Percentiles rank a stretch among this genome's conserved stretches.
These are phyloP conservation scores for Cicer arietinum DNA, from an alignment of 306 rosid genomes.

Conservation along the genomic window DNA sequence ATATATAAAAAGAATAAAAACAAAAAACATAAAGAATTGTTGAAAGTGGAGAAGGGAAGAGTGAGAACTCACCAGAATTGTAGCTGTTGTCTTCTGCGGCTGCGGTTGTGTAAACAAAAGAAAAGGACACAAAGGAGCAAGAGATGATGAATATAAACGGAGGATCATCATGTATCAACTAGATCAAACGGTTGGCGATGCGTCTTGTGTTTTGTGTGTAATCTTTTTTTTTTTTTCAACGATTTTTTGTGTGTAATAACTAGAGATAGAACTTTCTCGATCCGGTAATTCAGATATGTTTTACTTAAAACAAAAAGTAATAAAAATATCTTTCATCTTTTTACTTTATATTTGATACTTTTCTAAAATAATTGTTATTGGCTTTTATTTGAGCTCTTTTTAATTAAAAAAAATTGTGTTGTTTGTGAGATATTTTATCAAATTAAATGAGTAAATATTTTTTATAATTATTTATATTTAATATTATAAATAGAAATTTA, in stretches of 20 bases:
- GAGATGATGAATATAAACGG: conserved; percentile 21
- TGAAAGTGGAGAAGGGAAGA: neutral
- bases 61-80: conserved; percentile 45
- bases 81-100: conserved; percentile 35
- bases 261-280: conserved; percentile 38
- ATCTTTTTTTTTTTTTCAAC: too few species aligned
- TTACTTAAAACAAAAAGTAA: neutral
- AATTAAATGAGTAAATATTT: too few species aligned
- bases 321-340: neutral
- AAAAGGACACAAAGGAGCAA: rapidly evolving
- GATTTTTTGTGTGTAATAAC: neutral
- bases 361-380: too few species aligned
- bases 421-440: too few species aligned
- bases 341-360: neutral
- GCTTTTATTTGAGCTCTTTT: neutral
- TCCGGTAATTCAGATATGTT: conserved; percentile 23
- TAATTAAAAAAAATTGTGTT: too few species aligned
- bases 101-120: conserved; percentile 22
- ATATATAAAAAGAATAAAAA: neutral
- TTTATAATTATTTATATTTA: too few species aligned
- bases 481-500: too few species aligned
- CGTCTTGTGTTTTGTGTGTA: neutral
- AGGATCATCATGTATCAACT: neutral
- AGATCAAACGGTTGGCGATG: conserved; percentile 53
- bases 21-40: neutral